A percentile compares a stretch with the other conserved stretches of the same genome.
Conservation (phyloP, 345 rosid genomes). For the Linum trigynum region DNA sequence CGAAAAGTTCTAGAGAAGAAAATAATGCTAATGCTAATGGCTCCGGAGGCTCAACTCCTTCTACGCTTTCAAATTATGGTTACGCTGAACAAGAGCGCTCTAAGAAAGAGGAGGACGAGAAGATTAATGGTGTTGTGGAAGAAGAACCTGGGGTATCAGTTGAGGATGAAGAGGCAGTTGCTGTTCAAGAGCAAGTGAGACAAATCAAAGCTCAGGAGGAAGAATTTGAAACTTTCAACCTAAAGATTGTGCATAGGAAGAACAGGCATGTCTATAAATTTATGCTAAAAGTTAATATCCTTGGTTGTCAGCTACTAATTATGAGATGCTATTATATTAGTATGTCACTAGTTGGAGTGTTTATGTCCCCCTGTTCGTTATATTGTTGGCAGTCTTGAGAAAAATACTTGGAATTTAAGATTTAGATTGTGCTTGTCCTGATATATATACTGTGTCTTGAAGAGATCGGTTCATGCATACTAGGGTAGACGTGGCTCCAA, state of each 20-base stretch:
- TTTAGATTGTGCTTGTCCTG: too few species aligned
- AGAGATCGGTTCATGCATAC: too few species aligned
- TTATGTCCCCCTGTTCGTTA: background rate
- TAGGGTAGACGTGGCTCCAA: too few species aligned
- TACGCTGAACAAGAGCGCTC: constrained; percentile 44
- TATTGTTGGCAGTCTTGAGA: too few species aligned
- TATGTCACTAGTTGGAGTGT: background rate
- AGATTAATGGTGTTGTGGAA: constrained; percentile 38
- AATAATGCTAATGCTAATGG: constrained; percentile 39
- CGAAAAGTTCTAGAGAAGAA: constrained; percentile 66
- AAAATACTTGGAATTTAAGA: too few species aligned
- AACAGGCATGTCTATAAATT: constrained; percentile 57
- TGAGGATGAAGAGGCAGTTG: constrained; percentile 94
- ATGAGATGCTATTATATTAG: background rate
- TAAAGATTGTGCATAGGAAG: constrained; percentile 92
- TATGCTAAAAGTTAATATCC: background rate
- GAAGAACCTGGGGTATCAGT: constrained; percentile 58
- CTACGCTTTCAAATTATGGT: constrained; percentile 57
- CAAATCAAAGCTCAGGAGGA: constrained; percentile 97
- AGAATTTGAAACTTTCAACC: constrained; percentile 96
- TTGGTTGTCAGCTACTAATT: background rate
- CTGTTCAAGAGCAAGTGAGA: constrained; percentile 93
- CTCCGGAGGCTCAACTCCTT: constrained; percentile 65
- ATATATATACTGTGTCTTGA: too few species aligned
- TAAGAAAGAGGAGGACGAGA: constrained; percentile 54